Base-by-base conservation (phyloP, 306 rosid genomes). In the Vicia villosa region DNA sequence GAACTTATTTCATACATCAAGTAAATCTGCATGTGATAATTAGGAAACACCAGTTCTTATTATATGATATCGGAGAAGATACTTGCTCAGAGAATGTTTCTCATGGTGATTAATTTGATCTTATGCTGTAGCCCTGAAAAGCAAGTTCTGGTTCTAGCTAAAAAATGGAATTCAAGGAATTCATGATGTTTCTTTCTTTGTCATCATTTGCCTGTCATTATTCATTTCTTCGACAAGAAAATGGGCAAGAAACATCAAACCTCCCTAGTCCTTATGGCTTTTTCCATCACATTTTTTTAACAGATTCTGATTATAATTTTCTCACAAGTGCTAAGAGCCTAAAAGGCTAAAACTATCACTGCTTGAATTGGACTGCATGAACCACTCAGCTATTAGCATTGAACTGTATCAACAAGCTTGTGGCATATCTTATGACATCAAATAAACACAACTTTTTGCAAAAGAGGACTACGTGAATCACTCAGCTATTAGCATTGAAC, bases 111-210 rank as follows among this genome's bases (percentile, higher is more conserved):
- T 72, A 37, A 34, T 13, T 13, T 41, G 54, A 43, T 26, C 30
- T 13, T 13, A 56, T 17, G 57, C 8, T 57, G 42, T 49, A 49
- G 32, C 30, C 30, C 55, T 22, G 34, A 52, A 51, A 52, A 65
- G 51, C 60, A 59, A 54, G 28, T 42, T 45, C 72, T 64, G 34
- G 20, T 42, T 45, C 68, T 64, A 42, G n/a, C 16, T 17, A 36
- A 22, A n/a, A 63, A 51, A 11, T 50, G 56, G 71, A 63, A 74
- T 26, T 38, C 36, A 61, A 6, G 45, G 64, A 63, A 47, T 42
- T 1, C 79, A 16, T 36, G 26, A 16, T 36, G 26, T 59, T 59
- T 32, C 26, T 60, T 60, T 60, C 42, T 15, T 15, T 30, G 64
- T 34, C 9, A 16, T 17, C 66, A 34, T 60, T 16, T 58, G 64